Evolutionary conservation across 148 eudicot species (phyloP).

Genomic region (Selenicereus undatus): DNA sequence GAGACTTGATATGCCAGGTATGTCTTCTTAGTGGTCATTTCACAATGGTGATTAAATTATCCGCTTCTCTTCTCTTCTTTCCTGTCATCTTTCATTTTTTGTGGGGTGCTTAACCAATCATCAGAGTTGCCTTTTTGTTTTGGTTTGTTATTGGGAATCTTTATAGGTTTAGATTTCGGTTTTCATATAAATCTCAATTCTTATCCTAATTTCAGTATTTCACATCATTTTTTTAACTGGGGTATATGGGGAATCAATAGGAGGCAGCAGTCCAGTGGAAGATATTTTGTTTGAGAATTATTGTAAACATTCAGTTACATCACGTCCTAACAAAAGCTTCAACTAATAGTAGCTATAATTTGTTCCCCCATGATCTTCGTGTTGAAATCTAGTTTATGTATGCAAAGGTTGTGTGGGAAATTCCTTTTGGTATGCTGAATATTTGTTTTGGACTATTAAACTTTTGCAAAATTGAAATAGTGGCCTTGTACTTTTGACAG

Average conservation of each 20-base stretch:
- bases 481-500: too few relatives aligned
- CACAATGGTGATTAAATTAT: background rate
- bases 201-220: background rate
- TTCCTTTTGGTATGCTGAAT: background rate
- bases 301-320: background rate
- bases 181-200: background rate
- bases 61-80: background rate
- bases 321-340: background rate
- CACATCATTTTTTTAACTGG: background rate
- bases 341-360: background rate
- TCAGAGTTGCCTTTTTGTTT: background rate
- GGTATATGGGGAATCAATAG: background rate
- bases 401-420: background rate
- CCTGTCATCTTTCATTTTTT: background rate
- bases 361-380: background rate
- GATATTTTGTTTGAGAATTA: background rate
- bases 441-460: background rate
- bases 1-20: slow-evolving; percentile 90
- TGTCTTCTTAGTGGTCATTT: background rate
- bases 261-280: too few relatives aligned
- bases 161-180: background rate
- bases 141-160: background rate
- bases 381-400: background rate
- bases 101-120: background rate
- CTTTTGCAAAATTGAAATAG: too few relatives aligned